A percentile compares a stretch with the other conserved stretches of the same genome.
phyloP scores from a whole-genome alignment of 2,329 filamentous ascomycete genomes.

The Cladosporium velox region DNA sequence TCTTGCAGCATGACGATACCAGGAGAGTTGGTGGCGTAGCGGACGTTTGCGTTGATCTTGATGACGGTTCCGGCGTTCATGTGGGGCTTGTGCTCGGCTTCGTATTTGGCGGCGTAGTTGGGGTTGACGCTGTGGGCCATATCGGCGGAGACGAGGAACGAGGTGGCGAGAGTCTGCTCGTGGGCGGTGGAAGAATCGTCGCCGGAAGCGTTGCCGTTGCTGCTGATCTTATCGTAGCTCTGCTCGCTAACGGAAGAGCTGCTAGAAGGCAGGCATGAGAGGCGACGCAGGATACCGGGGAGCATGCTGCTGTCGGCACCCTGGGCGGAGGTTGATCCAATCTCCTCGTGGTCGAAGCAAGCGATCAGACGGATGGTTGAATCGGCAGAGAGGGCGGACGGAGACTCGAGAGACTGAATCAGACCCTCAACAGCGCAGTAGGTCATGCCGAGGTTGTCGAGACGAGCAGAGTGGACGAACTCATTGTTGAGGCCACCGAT shows the following conservation, averaged over 20 bases:
- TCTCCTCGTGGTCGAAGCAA: conserved; percentile 97
- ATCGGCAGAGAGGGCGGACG: conserved; percentile 70
- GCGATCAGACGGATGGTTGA: conserved; percentile 84
- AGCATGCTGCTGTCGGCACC: conserved; percentile 92
- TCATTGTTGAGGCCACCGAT: conserved; percentile 90
- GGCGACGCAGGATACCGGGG: conserved; percentile 79
- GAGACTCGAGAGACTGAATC: conserved; percentile 71
- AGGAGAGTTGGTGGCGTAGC: conserved; percentile 94
- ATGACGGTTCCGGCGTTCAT: conserved; percentile 97
- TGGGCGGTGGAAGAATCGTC: conserved; percentile 77
- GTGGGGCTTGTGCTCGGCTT: conserved; percentile 83
- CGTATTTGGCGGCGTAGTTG: conserved; percentile 91
- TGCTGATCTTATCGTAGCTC: conserved; percentile 62
- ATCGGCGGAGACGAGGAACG: conserved; percentile 92
- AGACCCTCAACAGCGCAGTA: conserved; percentile 87
- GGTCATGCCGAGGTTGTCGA: conserved; percentile 96
- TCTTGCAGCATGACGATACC: conserved; percentile 93
- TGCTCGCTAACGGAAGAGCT: conserved; percentile 60
- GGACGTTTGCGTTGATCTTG: conserved; percentile 97
- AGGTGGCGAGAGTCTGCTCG: conserved; percentile 87
- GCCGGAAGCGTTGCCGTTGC: conserved; percentile 17
- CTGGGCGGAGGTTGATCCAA: conserved; percentile 88
- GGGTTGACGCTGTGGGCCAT: conserved; percentile 98
- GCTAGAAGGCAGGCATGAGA: conserved; percentile 74
- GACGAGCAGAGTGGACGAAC: conserved; percentile 90